Conservation (phyloP, 2,329 filamentous ascomycete genomes). For the Metarhizium rileyi region DNA sequence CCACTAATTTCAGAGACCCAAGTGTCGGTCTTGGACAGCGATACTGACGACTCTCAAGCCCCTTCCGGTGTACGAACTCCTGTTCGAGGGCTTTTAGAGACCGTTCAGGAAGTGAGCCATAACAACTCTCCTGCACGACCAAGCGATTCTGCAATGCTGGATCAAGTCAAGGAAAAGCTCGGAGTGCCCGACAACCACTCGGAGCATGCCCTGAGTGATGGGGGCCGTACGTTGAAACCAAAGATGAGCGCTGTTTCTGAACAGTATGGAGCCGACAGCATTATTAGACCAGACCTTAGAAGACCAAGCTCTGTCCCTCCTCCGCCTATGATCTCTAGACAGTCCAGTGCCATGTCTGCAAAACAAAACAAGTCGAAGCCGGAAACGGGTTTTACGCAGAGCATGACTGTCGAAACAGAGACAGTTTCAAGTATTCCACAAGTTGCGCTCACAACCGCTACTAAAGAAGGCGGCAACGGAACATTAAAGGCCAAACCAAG, state of each 20-base stretch:
- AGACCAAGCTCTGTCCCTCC: conserved; percentile 40
- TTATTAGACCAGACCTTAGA: conserved; percentile 32
- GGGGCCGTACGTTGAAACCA: conserved; percentile 33
- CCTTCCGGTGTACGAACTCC: conserved; percentile 49
- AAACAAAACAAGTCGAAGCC: conserved; percentile 61
- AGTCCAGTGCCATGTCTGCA: conserved; percentile 54
- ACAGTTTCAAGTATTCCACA: conserved; percentile 88
- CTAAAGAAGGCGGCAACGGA: conserved; percentile 55
- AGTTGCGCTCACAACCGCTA: conserved; percentile 57
- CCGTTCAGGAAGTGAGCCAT: conserved; percentile 82
- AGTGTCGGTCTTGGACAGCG: conserved; percentile 36
- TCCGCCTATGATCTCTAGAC: conserved; percentile 48
- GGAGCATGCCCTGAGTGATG: conserved; percentile 29
- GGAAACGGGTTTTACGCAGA: conserved; percentile 63
- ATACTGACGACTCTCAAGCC: conserved; percentile 39
- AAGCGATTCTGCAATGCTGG: conserved; percentile 34
- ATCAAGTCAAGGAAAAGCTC: conserved; percentile 42
- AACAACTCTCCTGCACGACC: conserved; percentile 54
- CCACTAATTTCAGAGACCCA: conserved; percentile 30
- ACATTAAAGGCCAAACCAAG: conserved; percentile 81
- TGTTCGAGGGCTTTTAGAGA: conserved; percentile 62
- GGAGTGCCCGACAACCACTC: conserved; percentile 30
- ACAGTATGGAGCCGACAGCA: conserved; percentile 59
- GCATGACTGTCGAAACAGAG: conserved; percentile 97
- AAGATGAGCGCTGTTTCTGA: conserved; percentile 36